A percentile compares a stretch with the other conserved stretches of the same genome.
Evolutionary conservation across 2,329 filamentous ascomycete species (phyloP).

Genomic region (Stagonosporopsis cucurbitacearum): DNA sequence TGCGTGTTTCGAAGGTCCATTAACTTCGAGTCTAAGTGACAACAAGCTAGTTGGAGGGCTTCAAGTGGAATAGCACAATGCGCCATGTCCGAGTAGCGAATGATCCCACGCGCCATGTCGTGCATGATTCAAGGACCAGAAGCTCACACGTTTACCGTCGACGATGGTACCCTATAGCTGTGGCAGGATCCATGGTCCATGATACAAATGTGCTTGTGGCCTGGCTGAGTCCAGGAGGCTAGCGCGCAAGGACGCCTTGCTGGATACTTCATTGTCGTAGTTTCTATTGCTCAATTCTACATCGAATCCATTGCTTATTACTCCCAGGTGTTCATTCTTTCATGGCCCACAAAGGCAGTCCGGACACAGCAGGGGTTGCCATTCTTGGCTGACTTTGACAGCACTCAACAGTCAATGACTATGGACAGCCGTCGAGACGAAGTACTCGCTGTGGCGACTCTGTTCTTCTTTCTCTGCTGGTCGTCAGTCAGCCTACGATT

Average conservation of each 20-base stretch:
- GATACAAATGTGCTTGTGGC: neutral
- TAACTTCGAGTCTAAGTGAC: slow-evolving; percentile 8
- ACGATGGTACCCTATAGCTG: neutral
- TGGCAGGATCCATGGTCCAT: neutral
- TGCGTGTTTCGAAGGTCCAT: slow-evolving; percentile 5
- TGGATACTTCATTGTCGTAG: neutral
- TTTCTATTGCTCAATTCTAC: neutral
- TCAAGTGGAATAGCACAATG: neutral
- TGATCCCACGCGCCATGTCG: slow-evolving; percentile 3
- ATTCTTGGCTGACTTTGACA: neutral
- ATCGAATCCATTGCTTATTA: neutral
- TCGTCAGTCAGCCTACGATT: slow-evolving; percentile 45
- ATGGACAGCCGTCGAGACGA: slow-evolving; percentile 29
- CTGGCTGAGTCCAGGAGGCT: slow-evolving; percentile 2
- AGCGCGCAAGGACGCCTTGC: neutral
- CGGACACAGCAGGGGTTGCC: neutral
- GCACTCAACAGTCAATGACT: neutral
- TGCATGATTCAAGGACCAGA: slow-evolving; percentile 16
- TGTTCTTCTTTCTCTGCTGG: slow-evolving; percentile 49
- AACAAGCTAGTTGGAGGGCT: neutral
- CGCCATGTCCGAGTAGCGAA: slow-evolving; percentile 11
- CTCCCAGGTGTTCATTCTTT: neutral
- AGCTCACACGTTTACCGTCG: neutral
- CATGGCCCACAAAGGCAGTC: neutral
- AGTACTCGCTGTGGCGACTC: slow-evolving; percentile 37